Evolutionary conservation across 768 basidiomycete genomes (phyloP).

Genomic region (Butyriboletus loyo): DNA sequence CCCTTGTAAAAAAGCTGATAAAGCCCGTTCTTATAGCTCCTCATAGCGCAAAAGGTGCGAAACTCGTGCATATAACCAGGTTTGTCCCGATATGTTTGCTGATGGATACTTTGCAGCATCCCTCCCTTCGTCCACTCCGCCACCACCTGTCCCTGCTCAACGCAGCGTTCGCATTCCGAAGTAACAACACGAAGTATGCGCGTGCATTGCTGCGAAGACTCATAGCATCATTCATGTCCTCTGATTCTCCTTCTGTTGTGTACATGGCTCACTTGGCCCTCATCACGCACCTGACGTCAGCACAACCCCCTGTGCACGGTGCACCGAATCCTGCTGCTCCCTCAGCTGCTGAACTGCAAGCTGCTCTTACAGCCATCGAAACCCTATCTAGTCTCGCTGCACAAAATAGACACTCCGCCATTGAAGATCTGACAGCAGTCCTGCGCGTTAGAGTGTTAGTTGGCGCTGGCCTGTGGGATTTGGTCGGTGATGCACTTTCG

Average conservation of each 20-base stretch:
- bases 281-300: slow-evolving; percentile 42
- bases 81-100: neutral
- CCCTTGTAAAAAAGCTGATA: neutral
- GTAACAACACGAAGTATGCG: slow-evolving; percentile 54
- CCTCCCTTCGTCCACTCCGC: slow-evolving; percentile 58
- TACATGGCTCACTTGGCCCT: slow-evolving; percentile 57
- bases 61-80: slow-evolving; percentile 1
- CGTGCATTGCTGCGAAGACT: slow-evolving; percentile 57
- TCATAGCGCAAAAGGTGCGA: slow-evolving; percentile 59
- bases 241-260: slow-evolving; percentile 50
- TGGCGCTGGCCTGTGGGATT: slow-evolving; percentile 51
- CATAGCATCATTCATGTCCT: slow-evolving; percentile 41
- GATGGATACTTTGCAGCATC: slow-evolving; percentile 43
- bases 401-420: slow-evolving; percentile 36
- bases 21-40: slow-evolving; percentile 33
- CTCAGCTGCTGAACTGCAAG: slow-evolving; percentile 24
- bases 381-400: slow-evolving; percentile 32
- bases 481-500: slow-evolving; percentile 46
- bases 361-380: slow-evolving; percentile 32
- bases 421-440: slow-evolving; percentile 51
- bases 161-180: slow-evolving; percentile 48
- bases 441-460: slow-evolving; percentile 57
- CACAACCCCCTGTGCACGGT: slow-evolving; percentile 4
- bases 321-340: slow-evolving; percentile 1
- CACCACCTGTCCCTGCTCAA: slow-evolving; percentile 61